Base-by-base conservation (phyloP, 495 filamentous ascomycete genomes). In the Sabuloglossum arenarium region DNA sequence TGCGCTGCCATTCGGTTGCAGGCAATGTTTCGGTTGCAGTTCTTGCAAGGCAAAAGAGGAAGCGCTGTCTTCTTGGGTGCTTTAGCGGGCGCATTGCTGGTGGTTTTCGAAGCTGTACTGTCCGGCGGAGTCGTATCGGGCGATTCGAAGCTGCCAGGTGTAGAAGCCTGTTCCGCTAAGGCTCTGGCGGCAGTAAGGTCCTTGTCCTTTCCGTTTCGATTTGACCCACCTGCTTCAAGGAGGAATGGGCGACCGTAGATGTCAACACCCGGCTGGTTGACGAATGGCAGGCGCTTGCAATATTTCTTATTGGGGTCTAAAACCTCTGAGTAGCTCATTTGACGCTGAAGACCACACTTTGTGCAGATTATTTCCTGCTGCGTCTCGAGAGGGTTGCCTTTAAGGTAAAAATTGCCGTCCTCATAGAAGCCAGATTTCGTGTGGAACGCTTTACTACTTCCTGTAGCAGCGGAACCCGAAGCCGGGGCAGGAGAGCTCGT, bases 221-320 rank as follows among this genome's bases (percentile, higher is more conserved):
- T 54, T 6, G 53, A 37, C 24, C 49, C 58, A 53, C 58, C 52
- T 46, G 66, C 66, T 27, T 75, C 69, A 69, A 71, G 39, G 19
- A 56, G 73, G 63, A 80, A 91, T 10, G 80, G 80, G 63, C 88
- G 87, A 53, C 85, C 86, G 64, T 91, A 86, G 43, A 90, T 83
- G 63, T 93, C 86, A 67, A 80, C 81, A 54, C 84, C 83, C 1
- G 80, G 77, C 62, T 80, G 77, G 55, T 77, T 76, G 62, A 85
- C 79, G 67, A 81, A 80, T 11, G 86, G 85, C 53, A 80, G 79
- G 57, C 78, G 81, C 61, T 80, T 80, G 72, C 86, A 93, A 68
- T 89, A 93, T 59, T 74, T 59, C 31, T 62, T 59, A 14, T 57
- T 63, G 16, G 62, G 60, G 56, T 68, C 63, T 57, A 66, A 64